Evolutionary conservation across 148 eudicot species (phyloP), one percentile per base, ranked within the genome.

Genomic region (Chenopodium berlandieri): DNA sequence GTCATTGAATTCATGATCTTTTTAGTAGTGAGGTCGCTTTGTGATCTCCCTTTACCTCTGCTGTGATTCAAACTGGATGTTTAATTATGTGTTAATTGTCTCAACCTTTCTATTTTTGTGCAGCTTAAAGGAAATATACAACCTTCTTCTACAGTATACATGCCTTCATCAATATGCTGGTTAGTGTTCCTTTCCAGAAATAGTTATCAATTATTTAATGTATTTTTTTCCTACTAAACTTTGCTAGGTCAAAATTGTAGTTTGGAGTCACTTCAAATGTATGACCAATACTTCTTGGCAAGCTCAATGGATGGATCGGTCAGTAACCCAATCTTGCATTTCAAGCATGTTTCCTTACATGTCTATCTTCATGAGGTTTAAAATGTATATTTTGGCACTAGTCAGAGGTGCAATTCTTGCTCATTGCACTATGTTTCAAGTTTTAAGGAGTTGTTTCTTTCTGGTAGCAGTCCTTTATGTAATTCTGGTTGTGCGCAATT

Each of bases 261-360:
- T 83, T 89, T 92, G 92, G 84, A 82, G 68, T 87, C 92, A 40
- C 94, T 94, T 82, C 89, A 86, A 85, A 83, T 85, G 78, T 86
- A 89, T 82, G 95, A 94, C 74, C 96, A 87, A 80, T 92, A 90
- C 89, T 94, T 92, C 82, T 64, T 92, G 82, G 90, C 92, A 34
- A 94, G 98, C 87, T 90, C 98, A 62, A 92, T 94, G 97, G 93
- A 94, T 89, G 98, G 97, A 88, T 89, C 92, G 83, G 97, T 92
- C 50, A 91, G 92, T 91, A 62, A 54, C 34, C 17, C 20, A 14
- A 23, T 70, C 46, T 5, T 73, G 47, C 60, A 46, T 30, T 63
- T 78, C 69, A 63, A 75, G 63, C 56, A 63, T 63, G 31, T 78
- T 58, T 70, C 62, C 54, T n/a, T 63, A 50, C 7, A 66, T 74